These are phyloP conservation scores for Neopestalotiopsis clavispora DNA, from an alignment of 2,329 filamentous ascomycete species.

Conservation along the genomic window DNA sequence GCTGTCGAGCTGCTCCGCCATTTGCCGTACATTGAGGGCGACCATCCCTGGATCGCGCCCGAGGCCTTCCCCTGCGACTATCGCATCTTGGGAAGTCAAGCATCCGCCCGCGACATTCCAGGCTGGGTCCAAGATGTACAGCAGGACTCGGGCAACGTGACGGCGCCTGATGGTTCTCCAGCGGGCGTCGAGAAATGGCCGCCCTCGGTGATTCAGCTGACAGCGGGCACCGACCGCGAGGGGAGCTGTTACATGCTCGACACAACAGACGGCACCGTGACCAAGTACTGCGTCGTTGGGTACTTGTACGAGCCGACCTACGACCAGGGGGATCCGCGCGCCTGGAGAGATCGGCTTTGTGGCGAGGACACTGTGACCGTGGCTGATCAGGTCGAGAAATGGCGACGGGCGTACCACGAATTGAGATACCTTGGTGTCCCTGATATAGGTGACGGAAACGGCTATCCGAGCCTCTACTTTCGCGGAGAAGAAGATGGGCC, in stretches of 20 bases:
- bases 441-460: background rate
- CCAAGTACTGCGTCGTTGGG: background rate
- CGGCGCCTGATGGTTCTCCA: background rate
- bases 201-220: constrained; percentile 11
- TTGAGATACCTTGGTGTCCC: constrained; percentile 5
- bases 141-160: background rate
- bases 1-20: constrained; percentile 12
- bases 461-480: constrained; percentile 6
- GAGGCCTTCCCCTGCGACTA: constrained; percentile 9
- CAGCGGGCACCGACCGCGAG: constrained; percentile 8
- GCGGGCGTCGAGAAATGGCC: constrained; percentile 3
- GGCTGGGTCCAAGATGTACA: constrained; percentile 6
- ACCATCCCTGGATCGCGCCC: constrained; percentile 10
- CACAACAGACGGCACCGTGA: constrained; percentile 14
- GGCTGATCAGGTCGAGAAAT: background rate
- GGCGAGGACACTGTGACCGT: background rate
- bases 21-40: constrained; percentile 5
- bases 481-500: background rate
- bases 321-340: background rate
- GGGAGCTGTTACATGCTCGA: constrained; percentile 10
- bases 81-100: background rate
- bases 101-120: background rate
- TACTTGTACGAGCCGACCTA: background rate
- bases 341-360: constrained; percentile 6
- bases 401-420: constrained; percentile 4